Conservation (phyloP, 1,284 basidiomycete genomes). For the Cystobasidium slooffiae region DNA sequence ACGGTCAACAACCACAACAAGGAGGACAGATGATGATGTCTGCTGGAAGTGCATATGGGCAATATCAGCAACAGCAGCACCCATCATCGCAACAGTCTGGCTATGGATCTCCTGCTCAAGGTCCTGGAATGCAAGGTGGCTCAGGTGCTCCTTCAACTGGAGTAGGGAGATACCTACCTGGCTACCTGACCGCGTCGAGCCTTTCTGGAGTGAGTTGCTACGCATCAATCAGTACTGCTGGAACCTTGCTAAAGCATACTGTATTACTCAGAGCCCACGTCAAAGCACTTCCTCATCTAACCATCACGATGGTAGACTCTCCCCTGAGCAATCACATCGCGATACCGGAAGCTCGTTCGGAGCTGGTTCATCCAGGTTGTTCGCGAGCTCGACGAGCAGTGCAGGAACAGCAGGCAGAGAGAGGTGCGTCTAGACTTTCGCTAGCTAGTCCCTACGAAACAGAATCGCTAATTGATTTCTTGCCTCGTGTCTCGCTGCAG, state of each 20-base stretch:
- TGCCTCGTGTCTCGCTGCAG: not conserved
- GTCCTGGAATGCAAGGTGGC: not conserved
- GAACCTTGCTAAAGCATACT: too few relatives aligned
- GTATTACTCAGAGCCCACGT: conserved; percentile 39
- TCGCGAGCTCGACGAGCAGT: conserved; percentile 37
- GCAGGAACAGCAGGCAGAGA: conserved; percentile 38
- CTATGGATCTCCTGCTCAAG: too few relatives aligned
- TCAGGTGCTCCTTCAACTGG: not conserved
- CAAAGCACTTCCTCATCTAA: conserved; percentile 9
- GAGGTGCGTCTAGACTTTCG: not conserved
- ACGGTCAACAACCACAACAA: too few relatives aligned
- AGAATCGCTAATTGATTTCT: not conserved
- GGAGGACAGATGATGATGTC: too few relatives aligned
- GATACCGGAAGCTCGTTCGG: conserved; percentile 20
- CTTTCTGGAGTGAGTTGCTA: conserved; percentile 26
- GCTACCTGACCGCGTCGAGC: conserved; percentile 29
- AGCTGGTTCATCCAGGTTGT: conserved; percentile 38
- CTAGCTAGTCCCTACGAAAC: not conserved
- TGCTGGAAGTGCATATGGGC: not conserved
- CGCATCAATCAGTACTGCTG: not conserved
- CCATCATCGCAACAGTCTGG: not conserved
- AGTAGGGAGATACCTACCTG: conserved; percentile 28
- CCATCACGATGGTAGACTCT: conserved; percentile 16
- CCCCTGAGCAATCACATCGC: conserved; percentile 35
- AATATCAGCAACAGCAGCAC: conserved; percentile 15